Evolutionary conservation across 1,284 basidiomycete species (phyloP).

Genomic region (Ustanciosporium gigantosporum): DNA sequence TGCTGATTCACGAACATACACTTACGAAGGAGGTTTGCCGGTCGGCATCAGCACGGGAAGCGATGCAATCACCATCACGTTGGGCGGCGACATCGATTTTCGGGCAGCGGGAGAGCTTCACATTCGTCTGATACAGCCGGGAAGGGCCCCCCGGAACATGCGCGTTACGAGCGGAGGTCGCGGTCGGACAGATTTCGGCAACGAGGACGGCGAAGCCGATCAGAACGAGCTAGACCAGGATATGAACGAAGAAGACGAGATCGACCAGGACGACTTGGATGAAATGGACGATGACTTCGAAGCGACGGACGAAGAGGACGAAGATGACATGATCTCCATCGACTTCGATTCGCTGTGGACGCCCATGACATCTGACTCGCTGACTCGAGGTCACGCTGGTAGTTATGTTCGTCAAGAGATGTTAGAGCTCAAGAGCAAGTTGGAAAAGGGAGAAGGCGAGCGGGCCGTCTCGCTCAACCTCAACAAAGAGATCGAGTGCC

Average conservation of each 20-base stretch:
- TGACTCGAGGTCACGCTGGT: neutral
- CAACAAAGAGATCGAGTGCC: conserved; percentile 3
- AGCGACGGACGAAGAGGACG: conserved; percentile 3
- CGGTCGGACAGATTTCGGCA: too few species aligned
- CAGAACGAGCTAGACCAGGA: too few species aligned
- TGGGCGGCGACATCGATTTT: conserved; percentile 20
- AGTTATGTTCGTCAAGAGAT: neutral
- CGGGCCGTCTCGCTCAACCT: too few species aligned
- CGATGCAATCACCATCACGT: conserved; percentile 11
- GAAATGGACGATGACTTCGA: conserved; percentile 24
- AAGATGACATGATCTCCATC: neutral
- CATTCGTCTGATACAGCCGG: conserved; percentile 16
- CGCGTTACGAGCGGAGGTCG: too few species aligned
- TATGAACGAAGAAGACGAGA: neutral
- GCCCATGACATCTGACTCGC: neutral
- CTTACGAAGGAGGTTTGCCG: conserved; percentile 14
- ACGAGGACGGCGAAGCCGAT: too few species aligned
- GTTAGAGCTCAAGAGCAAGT: neutral
- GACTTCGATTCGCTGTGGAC: neutral
- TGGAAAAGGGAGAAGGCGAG: neutral
- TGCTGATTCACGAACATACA: conserved; percentile 15
- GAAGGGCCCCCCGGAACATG: too few species aligned
- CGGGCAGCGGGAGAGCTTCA: conserved; percentile 15
- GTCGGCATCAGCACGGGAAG: conserved; percentile 14
- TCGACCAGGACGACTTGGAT: conserved; percentile 18